phyloP scores from a whole-genome alignment of 106 monocot genomes.

The Dendrobium chrysotoxum region DNA sequence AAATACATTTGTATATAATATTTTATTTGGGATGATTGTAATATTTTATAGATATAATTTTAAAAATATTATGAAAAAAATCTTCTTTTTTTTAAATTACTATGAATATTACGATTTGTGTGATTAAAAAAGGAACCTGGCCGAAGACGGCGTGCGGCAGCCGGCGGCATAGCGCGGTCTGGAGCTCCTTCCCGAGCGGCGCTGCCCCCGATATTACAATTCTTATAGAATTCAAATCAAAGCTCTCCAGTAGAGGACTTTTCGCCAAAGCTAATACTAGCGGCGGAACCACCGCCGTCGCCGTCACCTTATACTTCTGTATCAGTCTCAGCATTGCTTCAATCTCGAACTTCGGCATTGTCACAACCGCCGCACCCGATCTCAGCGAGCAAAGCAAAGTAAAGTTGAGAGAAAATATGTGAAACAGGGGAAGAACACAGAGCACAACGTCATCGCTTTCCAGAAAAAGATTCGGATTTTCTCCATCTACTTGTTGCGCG shows the following conservation, averaged over 20 bases:
- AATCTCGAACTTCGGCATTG: constrained; percentile 92
- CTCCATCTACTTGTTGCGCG: constrained; percentile 91
- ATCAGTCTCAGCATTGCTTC: constrained; percentile 46
- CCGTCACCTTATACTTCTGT: constrained; percentile 45
- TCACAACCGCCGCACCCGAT: constrained; percentile 62
- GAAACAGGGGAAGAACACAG: constrained; percentile 90
- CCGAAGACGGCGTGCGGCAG: constrained; percentile 77
- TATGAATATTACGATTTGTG: too few relatives aligned
- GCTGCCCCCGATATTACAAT: constrained; percentile 82
- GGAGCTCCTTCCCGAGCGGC: constrained; percentile 78
- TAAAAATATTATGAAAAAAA: too few relatives aligned
- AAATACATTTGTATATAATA: too few relatives aligned
- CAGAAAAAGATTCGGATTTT: constrained; percentile 75
- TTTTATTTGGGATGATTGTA: too few relatives aligned
- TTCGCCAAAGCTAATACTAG: constrained; percentile 80
- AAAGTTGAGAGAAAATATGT: constrained; percentile 83
- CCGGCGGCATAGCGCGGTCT: constrained; percentile 42
- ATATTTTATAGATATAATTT: too few relatives aligned
- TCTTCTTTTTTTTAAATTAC: too few relatives aligned
- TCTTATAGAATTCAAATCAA: constrained; percentile 67
- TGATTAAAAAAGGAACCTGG: constrained; percentile 33
- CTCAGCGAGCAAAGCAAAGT: constrained; percentile 73
- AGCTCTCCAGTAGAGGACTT: constrained; percentile 52
- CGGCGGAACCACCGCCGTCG: constrained; percentile 87
- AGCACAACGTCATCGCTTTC: constrained; percentile 55